Evolutionary conservation across 192 early-diverging fungal genomes (phyloP).

Genomic region (Entophlyctis luteolus): DNA sequence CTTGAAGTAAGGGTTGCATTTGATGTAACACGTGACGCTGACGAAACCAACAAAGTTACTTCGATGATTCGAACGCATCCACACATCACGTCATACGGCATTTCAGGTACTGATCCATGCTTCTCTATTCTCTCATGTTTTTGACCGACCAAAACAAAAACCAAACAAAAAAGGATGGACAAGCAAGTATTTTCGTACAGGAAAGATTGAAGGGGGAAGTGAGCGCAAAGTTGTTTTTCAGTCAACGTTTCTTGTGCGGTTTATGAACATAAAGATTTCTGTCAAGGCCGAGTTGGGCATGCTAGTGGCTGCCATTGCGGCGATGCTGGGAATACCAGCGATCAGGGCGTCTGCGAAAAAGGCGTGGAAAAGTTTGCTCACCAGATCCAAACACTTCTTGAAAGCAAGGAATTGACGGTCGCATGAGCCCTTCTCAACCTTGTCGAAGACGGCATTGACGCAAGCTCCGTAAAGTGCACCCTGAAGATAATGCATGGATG

Average conservation of each 20-base stretch:
- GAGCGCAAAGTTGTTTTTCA: too few relatives aligned
- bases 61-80: constrained; percentile 28
- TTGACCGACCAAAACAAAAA: not conserved
- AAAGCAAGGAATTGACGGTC: constrained; percentile 4
- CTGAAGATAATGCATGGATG: not conserved
- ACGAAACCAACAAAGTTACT: constrained; percentile 7
- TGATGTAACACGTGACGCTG: not conserved
- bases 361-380: too few relatives aligned
- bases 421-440: constrained; percentile 8
- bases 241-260: too few relatives aligned
- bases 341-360: too few relatives aligned
- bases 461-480: constrained; percentile 17
- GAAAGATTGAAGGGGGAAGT: constrained; percentile 13
- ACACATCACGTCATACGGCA: constrained; percentile 33
- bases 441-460: constrained; percentile 10
- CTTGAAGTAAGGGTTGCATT: constrained; percentile 23
- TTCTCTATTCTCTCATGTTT: not conserved
- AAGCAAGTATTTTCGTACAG: constrained; percentile 16
- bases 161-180: not conserved
- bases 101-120: constrained; percentile 20
- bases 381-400: constrained; percentile 15
- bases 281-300: too few relatives aligned
- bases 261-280: too few relatives aligned
- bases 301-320: too few relatives aligned
- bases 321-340: too few relatives aligned